These are phyloP conservation scores for Suillus hirtellus DNA, from an alignment of 768 basidiomycete species.

Conservation along the genomic window DNA sequence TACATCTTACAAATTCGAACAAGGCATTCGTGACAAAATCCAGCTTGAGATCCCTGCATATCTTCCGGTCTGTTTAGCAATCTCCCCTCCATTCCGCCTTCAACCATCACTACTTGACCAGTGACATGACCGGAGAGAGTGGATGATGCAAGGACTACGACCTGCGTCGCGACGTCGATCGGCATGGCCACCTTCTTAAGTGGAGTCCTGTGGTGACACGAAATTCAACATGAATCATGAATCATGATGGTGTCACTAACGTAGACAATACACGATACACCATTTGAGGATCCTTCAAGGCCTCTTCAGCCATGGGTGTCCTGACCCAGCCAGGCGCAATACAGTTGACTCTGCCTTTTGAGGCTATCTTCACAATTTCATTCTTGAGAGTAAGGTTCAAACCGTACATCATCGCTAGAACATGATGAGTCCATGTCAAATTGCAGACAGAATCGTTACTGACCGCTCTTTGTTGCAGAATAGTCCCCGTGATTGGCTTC, in stretches of 20 bases:
- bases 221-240: not conserved
- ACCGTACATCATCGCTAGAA: slow-evolving; percentile 70
- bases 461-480: slow-evolving; percentile 69
- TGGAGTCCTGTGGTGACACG: slow-evolving; percentile 49
- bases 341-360: slow-evolving; percentile 66
- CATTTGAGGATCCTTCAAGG: slow-evolving; percentile 53
- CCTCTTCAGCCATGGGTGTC: slow-evolving; percentile 63
- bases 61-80: slow-evolving; percentile 45
- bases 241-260: slow-evolving; percentile 39
- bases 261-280: slow-evolving; percentile 65
- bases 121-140: slow-evolving; percentile 70
- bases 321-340: slow-evolving; percentile 69
- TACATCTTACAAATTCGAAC: too few relatives aligned
- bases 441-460: not conserved
- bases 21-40: too few relatives aligned
- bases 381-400: slow-evolving; percentile 70
- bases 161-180: slow-evolving; percentile 63
- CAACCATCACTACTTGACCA: slow-evolving; percentile 69
- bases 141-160: slow-evolving; percentile 60
- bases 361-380: slow-evolving; percentile 77
- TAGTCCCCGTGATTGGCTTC: slow-evolving; percentile 70
- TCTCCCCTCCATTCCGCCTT: slow-evolving; percentile 78
- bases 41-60: slow-evolving; percentile 13
- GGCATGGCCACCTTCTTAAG: slow-evolving; percentile 68
- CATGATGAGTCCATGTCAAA: not conserved